Conservation (phyloP, 768 basidiomycete genomes). For the Boletus rubropictus region DNA sequence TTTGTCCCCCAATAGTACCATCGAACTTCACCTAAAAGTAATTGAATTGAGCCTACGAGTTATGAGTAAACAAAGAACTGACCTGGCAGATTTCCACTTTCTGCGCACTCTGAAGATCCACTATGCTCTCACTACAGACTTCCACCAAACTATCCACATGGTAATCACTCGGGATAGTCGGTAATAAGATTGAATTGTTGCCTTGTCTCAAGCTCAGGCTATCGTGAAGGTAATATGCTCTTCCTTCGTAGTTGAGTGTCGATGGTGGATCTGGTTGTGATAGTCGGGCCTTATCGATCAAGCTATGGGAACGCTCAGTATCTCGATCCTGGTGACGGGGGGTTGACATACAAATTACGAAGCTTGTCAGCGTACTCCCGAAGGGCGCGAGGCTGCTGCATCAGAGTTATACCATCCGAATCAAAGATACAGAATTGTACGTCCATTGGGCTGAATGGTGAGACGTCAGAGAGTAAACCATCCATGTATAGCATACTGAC, state of each 20-base stretch:
- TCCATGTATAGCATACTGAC: constrained; percentile 27
- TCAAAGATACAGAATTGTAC: constrained; percentile 44
- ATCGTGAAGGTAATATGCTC: constrained; percentile 42
- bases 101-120: constrained; percentile 52
- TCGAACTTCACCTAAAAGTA: constrained; percentile 41
- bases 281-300: constrained; percentile 22
- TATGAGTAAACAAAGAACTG: constrained; percentile 9
- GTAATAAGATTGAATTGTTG: constrained; percentile 20
- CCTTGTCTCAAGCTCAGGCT: constrained; percentile 46
- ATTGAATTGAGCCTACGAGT: constrained; percentile 1
- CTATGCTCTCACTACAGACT: constrained; percentile 41
- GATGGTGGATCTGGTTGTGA: constrained; percentile 47
- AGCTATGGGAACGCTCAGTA: constrained; percentile 26
- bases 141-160: constrained; percentile 1
- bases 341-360: constrained; percentile 38
- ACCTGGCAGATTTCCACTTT: constrained; percentile 53
- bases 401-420: constrained; percentile 21
- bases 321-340: not conserved
- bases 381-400: constrained; percentile 39
- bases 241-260: constrained; percentile 32
- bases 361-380: constrained; percentile 38
- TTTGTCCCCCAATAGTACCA: constrained; percentile 31
- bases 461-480: constrained; percentile 2
- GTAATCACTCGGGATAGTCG: constrained; percentile 2
- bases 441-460: constrained; percentile 48